Conservation (phyloP, 257 asterid genomes). For the Plectranthus barbatus region DNA sequence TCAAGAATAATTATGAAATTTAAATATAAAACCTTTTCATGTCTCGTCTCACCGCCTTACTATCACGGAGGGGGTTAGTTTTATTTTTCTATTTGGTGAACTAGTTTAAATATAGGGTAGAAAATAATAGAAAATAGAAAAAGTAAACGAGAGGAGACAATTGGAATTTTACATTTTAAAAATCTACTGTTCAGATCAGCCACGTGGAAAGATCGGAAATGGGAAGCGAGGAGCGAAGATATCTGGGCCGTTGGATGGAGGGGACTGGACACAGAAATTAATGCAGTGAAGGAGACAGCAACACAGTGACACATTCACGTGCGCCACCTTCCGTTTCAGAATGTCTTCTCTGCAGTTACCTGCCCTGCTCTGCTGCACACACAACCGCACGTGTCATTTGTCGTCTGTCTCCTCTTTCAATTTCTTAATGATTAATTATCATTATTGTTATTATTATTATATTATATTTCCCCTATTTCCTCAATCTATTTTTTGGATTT, state of each 20-base stretch:
- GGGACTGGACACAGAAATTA: slow-evolving; percentile 52
- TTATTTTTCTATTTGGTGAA: too few relatives aligned
- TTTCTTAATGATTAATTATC: neutral
- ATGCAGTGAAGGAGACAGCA: slow-evolving; percentile 40
- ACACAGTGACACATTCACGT: slow-evolving; percentile 64
- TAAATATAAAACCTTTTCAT: too few relatives aligned
- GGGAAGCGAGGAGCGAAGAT: neutral
- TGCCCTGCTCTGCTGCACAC: slow-evolving; percentile 19
- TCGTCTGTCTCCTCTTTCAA: slow-evolving; percentile 8
- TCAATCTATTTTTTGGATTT: neutral
- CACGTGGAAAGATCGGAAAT: slow-evolving; percentile 1
- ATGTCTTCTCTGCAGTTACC: slow-evolving; percentile 40
- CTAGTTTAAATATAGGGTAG: too few relatives aligned
- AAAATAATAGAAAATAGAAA: neutral
- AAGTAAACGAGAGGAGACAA: neutral
- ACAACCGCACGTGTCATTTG: slow-evolving; percentile 53
- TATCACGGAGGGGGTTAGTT: too few relatives aligned
- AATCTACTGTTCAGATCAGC: neutral
- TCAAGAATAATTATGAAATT: too few relatives aligned
- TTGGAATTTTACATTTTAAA: neutral
- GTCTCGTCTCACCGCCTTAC: too few relatives aligned
- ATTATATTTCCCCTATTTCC: neutral
- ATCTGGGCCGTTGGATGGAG: slow-evolving; percentile 24
- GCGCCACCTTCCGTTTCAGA: slow-evolving; percentile 55
- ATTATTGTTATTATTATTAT: neutral